Evolutionary conservation across 257 asterid genomes (phyloP).

Genomic region (Jaltomata sinuosa): DNA sequence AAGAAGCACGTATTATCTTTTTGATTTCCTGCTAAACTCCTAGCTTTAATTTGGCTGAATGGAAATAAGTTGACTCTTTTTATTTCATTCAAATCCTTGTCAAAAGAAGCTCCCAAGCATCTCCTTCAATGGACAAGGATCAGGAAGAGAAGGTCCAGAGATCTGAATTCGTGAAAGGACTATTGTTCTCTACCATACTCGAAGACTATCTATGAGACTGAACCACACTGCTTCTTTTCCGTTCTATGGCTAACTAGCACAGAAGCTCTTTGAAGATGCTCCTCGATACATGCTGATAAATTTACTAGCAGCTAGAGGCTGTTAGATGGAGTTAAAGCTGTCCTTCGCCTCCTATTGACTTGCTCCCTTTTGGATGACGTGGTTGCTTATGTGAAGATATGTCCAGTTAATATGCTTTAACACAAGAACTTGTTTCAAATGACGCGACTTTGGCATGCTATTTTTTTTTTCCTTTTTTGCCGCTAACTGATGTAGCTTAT

Average conservation of each 20-base stretch:
- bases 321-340: neutral
- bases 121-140: slow-evolving; percentile 10
- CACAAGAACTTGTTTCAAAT: neutral
- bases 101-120: slow-evolving; percentile 5
- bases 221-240: neutral
- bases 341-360: neutral
- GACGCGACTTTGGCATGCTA: neutral
- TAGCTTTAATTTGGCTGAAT: neutral
- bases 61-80: neutral
- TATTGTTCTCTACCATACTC: slow-evolving; percentile 24
- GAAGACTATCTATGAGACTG: slow-evolving; percentile 10
- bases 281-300: neutral
- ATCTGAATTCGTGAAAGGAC: slow-evolving; percentile 17
- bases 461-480: neutral
- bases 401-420: neutral
- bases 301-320: neutral
- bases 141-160: slow-evolving; percentile 24
- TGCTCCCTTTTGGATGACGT: neutral
- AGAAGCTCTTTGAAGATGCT: neutral
- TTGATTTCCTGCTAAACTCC: neutral
- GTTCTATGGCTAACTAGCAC: neutral
- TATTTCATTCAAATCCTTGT: neutral
- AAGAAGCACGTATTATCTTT: neutral
- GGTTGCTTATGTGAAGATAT: neutral
- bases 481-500: neutral